Percentiles rank a stretch among this genome's conserved stretches.
phyloP scores from a whole-genome alignment of 176 grass and related monocot genomes.

The Hordeum marinum region DNA sequence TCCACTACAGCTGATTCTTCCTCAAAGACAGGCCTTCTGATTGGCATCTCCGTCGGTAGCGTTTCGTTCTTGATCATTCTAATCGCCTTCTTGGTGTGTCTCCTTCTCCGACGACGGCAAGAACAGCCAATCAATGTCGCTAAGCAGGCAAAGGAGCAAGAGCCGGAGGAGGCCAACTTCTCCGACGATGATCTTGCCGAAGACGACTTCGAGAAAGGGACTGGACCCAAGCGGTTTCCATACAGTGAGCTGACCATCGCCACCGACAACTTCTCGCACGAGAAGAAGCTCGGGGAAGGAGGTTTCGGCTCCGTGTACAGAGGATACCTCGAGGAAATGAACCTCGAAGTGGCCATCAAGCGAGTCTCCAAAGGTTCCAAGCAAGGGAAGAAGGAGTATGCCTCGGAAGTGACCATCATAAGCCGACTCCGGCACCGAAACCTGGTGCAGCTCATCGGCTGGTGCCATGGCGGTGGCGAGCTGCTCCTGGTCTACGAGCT shows the following conservation, averaged over 20 bases:
- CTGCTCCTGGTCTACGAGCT: conserved; percentile 48
- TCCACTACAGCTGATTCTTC: too few species aligned
- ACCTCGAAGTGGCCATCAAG: background rate
- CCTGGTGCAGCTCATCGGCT: conserved; percentile 65
- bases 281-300: conserved; percentile 27
- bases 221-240: conserved; percentile 3
- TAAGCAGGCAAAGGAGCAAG: background rate
- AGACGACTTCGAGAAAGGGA: conserved; percentile 18
- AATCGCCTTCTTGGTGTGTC: background rate
- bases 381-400: conserved; percentile 59
- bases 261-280: conserved; percentile 9
- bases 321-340: background rate
- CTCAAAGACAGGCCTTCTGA: background rate
- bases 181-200: too few species aligned
- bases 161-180: background rate
- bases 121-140: background rate
- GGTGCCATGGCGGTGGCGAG: conserved; percentile 47
- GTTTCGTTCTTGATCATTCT: background rate
- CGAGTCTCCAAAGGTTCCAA: conserved; percentile 4
- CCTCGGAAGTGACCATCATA: conserved; percentile 57
- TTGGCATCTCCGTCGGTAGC: background rate
- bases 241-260: conserved; percentile 17
- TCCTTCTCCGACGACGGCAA: background rate
- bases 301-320: conserved; percentile 24
- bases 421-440: conserved; percentile 44